Base-by-base conservation (phyloP, 768 basidiomycete genomes). In the Harrya chromipes region DNA sequence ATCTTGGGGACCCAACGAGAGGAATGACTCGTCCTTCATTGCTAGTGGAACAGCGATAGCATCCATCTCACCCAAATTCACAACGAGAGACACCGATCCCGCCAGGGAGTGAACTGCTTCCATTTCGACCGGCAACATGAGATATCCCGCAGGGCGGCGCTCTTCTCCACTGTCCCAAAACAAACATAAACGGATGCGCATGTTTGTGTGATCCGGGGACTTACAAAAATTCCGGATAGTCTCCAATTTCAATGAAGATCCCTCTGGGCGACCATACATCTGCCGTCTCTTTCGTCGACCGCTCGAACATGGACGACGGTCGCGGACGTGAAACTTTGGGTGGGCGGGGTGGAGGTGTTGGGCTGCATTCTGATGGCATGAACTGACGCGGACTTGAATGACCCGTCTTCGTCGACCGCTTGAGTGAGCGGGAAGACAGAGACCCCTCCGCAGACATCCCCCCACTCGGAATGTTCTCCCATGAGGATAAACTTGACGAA, bases 61-160 rank as follows among this genome's bases (percentile, higher is more conserved):
- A 33, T 73, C 71, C 24, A 43, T 31, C 16, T 63, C 58, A 7
- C 68, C 61, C 39, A 72, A 56, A 34, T 74, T 73, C 39, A 74
- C 70, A 58, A 76, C 78, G 55, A 74, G 72, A 10, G 79, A 73
- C 43, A 65, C 71, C 19, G 77, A 71, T 47, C 71, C 61, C 0
- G 73, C 71, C 3, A 71, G 71, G 2, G 75, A 65, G 13, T 66
- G 61, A 47, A 75, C 74, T 3, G 72, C 72, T 43, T 80, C 77
- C 4, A 73, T 61, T 17, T 53, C 50, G 9, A 53, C 47, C 21
- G 52, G 39, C 5, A 49, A 44, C 12, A 46, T 14, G 23, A 47
- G 17, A 23, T 53, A 34, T 31, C 40, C 39, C 24, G 11, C n/a
- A 34, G 11, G 19, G 11, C 9, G 23, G 23, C 7, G 13, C 26